Evolutionary conservation across 345 rosid genomes (phyloP).

Genomic region (Garcia nutans): DNA sequence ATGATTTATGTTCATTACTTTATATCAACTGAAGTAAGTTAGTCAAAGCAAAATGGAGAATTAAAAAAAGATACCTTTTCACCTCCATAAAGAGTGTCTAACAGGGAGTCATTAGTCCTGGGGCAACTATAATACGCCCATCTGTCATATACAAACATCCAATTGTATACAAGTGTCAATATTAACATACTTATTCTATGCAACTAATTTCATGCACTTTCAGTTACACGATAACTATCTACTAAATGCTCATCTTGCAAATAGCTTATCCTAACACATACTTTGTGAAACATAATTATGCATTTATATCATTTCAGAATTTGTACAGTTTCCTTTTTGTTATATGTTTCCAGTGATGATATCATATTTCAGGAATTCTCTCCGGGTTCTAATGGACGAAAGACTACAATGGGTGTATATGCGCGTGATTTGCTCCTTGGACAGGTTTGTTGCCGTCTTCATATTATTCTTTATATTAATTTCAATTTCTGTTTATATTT

Average conservation of each 20-base stretch:
- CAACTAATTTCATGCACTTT: background rate
- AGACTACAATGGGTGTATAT: constrained; percentile 89
- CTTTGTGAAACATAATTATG: background rate
- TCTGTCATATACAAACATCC: background rate
- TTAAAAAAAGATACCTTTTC: too few species aligned
- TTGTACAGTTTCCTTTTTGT: background rate
- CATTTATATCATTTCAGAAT: background rate
- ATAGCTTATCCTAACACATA: background rate
- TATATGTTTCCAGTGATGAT: background rate
- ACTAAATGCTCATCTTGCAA: background rate
- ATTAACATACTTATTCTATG: background rate
- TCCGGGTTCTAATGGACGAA: constrained; percentile 78
- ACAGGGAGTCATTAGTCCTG: background rate
- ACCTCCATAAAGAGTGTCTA: background rate
- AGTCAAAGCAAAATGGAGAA: too few species aligned
- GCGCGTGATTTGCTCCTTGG: constrained; percentile 96
- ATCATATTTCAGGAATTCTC: constrained; percentile 73
- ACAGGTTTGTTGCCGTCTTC: constrained; percentile 55
- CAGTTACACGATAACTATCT: background rate
- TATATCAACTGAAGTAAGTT: too few species aligned
- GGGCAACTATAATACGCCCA: background rate
- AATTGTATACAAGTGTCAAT: background rate
- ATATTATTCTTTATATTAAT: constrained; percentile 11
- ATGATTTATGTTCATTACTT: too few species aligned
- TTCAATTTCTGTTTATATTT: constrained; percentile 1